phyloP scores from a whole-genome alignment of 2,329 filamentous ascomycete species.

The Botrytis tulipae region DNA sequence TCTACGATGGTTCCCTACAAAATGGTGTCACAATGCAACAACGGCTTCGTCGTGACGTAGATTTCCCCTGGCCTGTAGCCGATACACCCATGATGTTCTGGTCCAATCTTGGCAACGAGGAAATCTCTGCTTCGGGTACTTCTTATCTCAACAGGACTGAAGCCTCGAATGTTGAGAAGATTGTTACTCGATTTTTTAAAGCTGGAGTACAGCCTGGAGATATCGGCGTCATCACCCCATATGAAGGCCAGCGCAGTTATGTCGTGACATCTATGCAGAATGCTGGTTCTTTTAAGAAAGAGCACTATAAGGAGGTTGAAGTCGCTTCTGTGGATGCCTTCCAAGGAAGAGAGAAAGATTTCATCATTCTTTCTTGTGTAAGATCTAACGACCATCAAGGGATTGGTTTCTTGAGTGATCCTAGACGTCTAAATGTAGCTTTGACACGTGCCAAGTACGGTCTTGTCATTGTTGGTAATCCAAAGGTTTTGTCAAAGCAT shows the following conservation, averaged over 20 bases:
- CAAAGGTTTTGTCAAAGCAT: conserved; percentile 96
- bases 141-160: conserved; percentile 98
- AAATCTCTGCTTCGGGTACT: conserved; percentile 95
- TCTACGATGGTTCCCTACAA: conserved; percentile 95
- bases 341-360: conserved; percentile 98
- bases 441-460: conserved; percentile 96
- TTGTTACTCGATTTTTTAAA: conserved; percentile 98
- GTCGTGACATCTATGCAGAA: conserved; percentile 99
- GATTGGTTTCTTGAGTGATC: conserved; percentile 97
- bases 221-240: conserved; percentile 97
- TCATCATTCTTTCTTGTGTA: conserved; percentile 96
- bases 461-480: conserved; percentile 93
- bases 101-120: conserved; percentile 96
- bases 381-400: conserved; percentile 98
- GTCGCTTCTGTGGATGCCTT: conserved; percentile 98
- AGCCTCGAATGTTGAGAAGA: conserved; percentile 96
- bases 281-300: conserved; percentile 95
- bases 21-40: conserved; percentile 92
- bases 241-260: conserved; percentile 97
- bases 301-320: conserved; percentile 97
- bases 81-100: conserved; percentile 99
- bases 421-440: conserved; percentile 93
- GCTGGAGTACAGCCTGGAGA: conserved; percentile 90
- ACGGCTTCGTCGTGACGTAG: conserved; percentile 85
- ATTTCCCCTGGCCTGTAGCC: conserved; percentile 94